Evolutionary conservation across 2,329 filamentous ascomycete species (phyloP), one percentile per base, ranked within the genome.

Genomic region (Canariomyces notabilis): DNA sequence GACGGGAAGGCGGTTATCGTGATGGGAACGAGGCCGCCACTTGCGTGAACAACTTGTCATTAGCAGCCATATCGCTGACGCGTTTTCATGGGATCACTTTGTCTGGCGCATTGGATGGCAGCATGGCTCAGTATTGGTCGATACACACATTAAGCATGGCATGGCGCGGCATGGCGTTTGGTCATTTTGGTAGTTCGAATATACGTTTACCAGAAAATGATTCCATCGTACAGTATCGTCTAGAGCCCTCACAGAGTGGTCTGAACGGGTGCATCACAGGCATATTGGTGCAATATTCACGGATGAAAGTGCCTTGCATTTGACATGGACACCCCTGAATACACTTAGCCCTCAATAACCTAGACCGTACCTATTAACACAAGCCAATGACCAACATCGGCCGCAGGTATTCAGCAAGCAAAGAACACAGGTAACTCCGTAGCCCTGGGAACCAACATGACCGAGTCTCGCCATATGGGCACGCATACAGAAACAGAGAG

Each of bases 1-100:
- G 73, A 74, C 1, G 82, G 81, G 1, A 59, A 75, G 31, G 67
- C 69, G 0, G 69, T 86, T 7, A 63, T 71, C 4, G 50, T 70
- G 4, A 67, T 75, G 56, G 65, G 68, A 9, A 50, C 59, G 14
- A 62, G 57, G 46, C 15, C 18, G 23, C 26, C 3, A 8, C 16
- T 11, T 14, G 23, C 3, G 8, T 15, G n/a, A n/a, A n/a, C n/a
- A n/a, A n/a, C n/a, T n/a, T n/a, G n/a, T n/a, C n/a, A n/a, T n/a
- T n/a, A n/a, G n/a, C n/a, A n/a, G n/a, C n/a, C n/a, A n/a, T n/a
- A n/a, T n/a, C n/a, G n/a, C n/a, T n/a, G n/a, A n/a, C n/a, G n/a
- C n/a, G n/a, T n/a, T n/a, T n/a, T n/a, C n/a, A 3, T 39, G 9
- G 23, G 9, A 21, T 16, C 29, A 37, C n/a, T 31, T 36, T 19